A percentile compares a stretch with the other conserved stretches of the same genome.
These are phyloP conservation scores for Dryas alaskensis DNA, from an alignment of 306 rosid species.

Conservation along the genomic window DNA sequence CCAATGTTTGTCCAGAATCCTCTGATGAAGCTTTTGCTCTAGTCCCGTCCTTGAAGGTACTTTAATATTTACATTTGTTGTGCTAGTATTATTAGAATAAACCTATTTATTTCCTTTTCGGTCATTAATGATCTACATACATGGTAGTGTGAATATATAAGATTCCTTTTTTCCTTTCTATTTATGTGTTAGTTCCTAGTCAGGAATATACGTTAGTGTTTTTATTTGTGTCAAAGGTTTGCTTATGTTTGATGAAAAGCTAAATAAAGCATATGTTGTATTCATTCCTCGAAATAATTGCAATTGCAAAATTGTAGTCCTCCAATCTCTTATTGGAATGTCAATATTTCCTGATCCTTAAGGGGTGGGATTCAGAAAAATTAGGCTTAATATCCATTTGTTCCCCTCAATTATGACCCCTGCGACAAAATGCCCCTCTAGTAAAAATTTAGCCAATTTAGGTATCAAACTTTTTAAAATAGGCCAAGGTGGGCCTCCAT, in stretches of 20 bases:
- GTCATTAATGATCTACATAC: no score
- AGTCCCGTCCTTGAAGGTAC: conserved; percentile 80
- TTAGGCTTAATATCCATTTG: no score
- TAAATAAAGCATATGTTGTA: neutral
- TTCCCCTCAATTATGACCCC: no score
- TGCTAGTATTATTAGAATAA: neutral
- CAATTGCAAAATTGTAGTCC: neutral
- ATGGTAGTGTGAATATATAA: neutral
- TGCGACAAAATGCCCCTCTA: no score
- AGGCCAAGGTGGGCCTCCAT: no score
- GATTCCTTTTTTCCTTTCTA: neutral
- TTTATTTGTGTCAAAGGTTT: neutral
- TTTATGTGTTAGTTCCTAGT: neutral
- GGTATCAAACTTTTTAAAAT: no score
- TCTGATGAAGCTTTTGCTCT: conserved; percentile 78
- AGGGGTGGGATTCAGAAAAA: neutral
- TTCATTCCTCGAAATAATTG: neutral
- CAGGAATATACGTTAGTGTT: neutral
- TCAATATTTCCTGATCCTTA: neutral
- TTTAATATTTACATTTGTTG: neutral
- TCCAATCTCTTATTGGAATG: neutral
- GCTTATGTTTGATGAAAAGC: neutral
- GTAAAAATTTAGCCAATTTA: no score
- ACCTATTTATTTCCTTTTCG: neutral
- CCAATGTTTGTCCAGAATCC: conserved; percentile 73